phyloP scores from a whole-genome alignment of 805 yeast species.

The Ogataea philodendri region DNA sequence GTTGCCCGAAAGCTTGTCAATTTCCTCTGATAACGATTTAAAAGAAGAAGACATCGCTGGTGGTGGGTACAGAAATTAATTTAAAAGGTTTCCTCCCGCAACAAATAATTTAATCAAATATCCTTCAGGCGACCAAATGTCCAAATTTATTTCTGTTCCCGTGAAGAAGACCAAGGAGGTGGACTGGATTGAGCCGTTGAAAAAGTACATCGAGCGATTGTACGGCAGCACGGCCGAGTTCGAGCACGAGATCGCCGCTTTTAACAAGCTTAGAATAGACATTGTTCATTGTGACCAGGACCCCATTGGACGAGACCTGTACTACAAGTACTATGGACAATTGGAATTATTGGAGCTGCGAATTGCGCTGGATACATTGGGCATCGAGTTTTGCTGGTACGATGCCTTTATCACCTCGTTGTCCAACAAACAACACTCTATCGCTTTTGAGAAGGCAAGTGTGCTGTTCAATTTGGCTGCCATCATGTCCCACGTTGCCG shows the following conservation, averaged over 20 bases:
- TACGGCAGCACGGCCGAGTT: constrained; percentile 65
- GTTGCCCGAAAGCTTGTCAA: constrained; percentile 27
- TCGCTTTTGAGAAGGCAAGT: constrained; percentile 89
- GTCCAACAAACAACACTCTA: constrained; percentile 65
- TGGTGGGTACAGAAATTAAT: too few species aligned
- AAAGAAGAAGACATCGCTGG: constrained; percentile 16
- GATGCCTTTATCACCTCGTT: constrained; percentile 60
- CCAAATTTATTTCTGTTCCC: constrained; percentile 32
- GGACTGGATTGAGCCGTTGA: constrained; percentile 66
- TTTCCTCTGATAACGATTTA: constrained; percentile 33
- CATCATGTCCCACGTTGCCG: constrained; percentile 51
- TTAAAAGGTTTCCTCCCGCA: constrained; percentile 3
- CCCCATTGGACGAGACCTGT: constrained; percentile 45
- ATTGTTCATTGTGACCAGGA: constrained; percentile 44
- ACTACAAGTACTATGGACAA: constrained; percentile 74
- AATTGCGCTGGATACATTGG: constrained; percentile 55
- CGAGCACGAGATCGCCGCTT: constrained; percentile 49
- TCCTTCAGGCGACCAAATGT: constrained; percentile 2
- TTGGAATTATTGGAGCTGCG: constrained; percentile 77
- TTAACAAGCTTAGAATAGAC: constrained; percentile 61
- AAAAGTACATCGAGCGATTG: constrained; percentile 51
- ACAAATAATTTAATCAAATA: neutral
- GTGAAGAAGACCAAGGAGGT: constrained; percentile 50
- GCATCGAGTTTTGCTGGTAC: constrained; percentile 70
- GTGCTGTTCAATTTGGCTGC: constrained; percentile 77